Percentiles rank a stretch among this genome's conserved stretches.
Conservation (phyloP, 2,329 filamentous ascomycete species). For the Cladosporium sphaerospermum region DNA sequence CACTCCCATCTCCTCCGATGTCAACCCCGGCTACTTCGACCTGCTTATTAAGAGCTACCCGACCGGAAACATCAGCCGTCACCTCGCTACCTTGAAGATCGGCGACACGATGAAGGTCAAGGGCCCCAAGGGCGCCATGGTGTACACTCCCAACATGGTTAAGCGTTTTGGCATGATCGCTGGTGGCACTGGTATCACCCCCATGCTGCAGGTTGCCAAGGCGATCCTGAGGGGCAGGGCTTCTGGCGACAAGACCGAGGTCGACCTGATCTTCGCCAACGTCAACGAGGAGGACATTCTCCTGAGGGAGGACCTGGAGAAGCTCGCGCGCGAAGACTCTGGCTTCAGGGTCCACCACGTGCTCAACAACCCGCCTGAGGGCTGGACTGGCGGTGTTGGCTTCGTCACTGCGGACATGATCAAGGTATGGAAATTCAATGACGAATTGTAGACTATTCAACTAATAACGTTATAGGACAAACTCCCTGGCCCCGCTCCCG, state of each 20-base stretch:
- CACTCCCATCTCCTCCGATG: conserved; percentile 84
- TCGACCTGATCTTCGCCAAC: conserved; percentile 96
- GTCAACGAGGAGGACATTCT: conserved; percentile 90
- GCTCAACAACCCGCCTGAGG: conserved; percentile 87
- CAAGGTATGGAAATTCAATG: conserved; percentile 44
- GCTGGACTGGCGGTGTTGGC: conserved; percentile 86
- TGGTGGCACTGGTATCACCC: conserved; percentile 94
- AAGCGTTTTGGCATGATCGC: conserved; percentile 97
- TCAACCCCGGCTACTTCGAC: conserved; percentile 87
- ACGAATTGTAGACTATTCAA: no score
- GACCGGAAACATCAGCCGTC: conserved; percentile 92
- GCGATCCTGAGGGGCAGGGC: conserved; percentile 56
- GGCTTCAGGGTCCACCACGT: conserved; percentile 90
- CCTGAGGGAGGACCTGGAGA: conserved; percentile 83
- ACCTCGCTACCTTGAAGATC: conserved; percentile 75
- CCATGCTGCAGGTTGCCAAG: conserved; percentile 94
- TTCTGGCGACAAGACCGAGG: conserved; percentile 66
- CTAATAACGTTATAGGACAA: conserved; percentile 49
- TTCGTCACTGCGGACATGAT: conserved; percentile 97
- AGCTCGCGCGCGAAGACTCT: conserved; percentile 67
- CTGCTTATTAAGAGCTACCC: conserved; percentile 97
- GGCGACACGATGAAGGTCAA: conserved; percentile 84
- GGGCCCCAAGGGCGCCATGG: conserved; percentile 95
- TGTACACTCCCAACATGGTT: conserved; percentile 95
- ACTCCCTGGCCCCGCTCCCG: conserved; percentile 73